phyloP scores from a whole-genome alignment of 1,284 basidiomycete genomes.

The Ceratobasidium sp. region DNA sequence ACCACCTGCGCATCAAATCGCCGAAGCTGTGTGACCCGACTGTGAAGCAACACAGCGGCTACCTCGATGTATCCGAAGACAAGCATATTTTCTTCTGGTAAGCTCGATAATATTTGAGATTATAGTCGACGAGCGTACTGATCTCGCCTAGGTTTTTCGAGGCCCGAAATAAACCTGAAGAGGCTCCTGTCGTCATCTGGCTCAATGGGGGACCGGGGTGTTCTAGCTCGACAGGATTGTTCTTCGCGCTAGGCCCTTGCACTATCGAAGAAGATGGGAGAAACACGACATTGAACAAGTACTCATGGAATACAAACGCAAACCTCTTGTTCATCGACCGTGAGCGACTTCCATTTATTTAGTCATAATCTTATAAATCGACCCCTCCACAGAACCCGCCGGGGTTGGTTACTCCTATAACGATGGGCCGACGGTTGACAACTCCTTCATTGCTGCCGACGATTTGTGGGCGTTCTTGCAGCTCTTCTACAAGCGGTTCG shows the following conservation, averaged over 20 bases:
- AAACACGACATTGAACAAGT: conserved; percentile 58
- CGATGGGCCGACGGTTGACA: conserved; percentile 55
- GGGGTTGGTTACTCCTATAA: conserved; percentile 65
- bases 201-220: conserved; percentile 58
- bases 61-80: conserved; percentile 85
- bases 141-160: conserved; percentile 53
- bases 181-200: conserved; percentile 62
- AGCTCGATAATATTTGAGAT: no score
- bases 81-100: conserved; percentile 91
- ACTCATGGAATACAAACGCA: conserved; percentile 61
- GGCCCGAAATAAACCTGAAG: conserved; percentile 57
- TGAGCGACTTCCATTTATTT: neutral
- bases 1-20: conserved; percentile 45
- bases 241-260: conserved; percentile 63
- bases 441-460: conserved; percentile 56
- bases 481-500: conserved; percentile 58
- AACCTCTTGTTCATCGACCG: conserved; percentile 58
- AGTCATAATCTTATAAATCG: neutral
- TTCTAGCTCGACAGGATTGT: conserved; percentile 55
- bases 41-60: conserved; percentile 89
- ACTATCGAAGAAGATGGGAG: conserved; percentile 59
- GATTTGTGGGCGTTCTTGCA: conserved; percentile 64
- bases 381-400: conserved; percentile 54
- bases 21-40: conserved; percentile 82
- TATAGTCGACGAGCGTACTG: no score